phyloP scores from a whole-genome alignment of 2,329 filamentous ascomycete genomes.

The Aspergillus clavatus region DNA sequence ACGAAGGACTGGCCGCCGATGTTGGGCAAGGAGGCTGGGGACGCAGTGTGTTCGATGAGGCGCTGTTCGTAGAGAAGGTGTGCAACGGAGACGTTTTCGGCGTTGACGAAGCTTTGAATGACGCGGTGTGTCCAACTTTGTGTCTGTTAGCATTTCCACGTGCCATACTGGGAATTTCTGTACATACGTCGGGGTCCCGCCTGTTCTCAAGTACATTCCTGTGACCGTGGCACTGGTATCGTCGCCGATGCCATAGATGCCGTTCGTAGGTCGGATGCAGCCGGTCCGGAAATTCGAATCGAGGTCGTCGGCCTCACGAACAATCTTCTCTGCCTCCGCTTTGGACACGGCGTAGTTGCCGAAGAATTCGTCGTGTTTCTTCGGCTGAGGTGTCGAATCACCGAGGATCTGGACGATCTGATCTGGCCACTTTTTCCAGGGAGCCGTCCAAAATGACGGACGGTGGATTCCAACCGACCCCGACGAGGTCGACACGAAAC shows the following conservation, averaged over 20 bases:
- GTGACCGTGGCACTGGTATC: slow-evolving; percentile 38
- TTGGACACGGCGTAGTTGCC: slow-evolving; percentile 50
- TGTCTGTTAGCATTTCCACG: too few species aligned
- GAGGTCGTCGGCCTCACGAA: slow-evolving; percentile 43
- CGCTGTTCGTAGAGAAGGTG: slow-evolving; percentile 52
- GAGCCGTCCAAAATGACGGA: slow-evolving; percentile 42
- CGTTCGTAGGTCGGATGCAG: slow-evolving; percentile 51
- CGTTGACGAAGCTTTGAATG: slow-evolving; percentile 49
- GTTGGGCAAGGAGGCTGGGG: slow-evolving; percentile 20
- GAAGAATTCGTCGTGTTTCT: slow-evolving; percentile 42
- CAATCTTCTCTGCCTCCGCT: slow-evolving; percentile 48
- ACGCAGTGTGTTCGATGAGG: slow-evolving; percentile 36
- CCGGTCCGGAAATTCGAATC: slow-evolving; percentile 47
- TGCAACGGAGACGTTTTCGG: slow-evolving; percentile 51
- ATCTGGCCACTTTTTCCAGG: slow-evolving; percentile 41
- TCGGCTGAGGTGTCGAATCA: slow-evolving; percentile 40
- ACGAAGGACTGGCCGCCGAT: slow-evolving; percentile 46
- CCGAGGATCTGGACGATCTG: slow-evolving; percentile 45
- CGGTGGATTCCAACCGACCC: slow-evolving; percentile 44
- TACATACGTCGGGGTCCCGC: slow-evolving; percentile 33
- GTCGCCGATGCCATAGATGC: slow-evolving; percentile 48
- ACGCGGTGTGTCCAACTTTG: slow-evolving; percentile 43
- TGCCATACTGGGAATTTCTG: too few species aligned
- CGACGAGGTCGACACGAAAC: slow-evolving; percentile 53
- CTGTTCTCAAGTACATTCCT: slow-evolving; percentile 36